These are phyloP conservation scores for Chlorella sp. DNA, from an alignment of 139 green algal species.

Conservation along the genomic window DNA sequence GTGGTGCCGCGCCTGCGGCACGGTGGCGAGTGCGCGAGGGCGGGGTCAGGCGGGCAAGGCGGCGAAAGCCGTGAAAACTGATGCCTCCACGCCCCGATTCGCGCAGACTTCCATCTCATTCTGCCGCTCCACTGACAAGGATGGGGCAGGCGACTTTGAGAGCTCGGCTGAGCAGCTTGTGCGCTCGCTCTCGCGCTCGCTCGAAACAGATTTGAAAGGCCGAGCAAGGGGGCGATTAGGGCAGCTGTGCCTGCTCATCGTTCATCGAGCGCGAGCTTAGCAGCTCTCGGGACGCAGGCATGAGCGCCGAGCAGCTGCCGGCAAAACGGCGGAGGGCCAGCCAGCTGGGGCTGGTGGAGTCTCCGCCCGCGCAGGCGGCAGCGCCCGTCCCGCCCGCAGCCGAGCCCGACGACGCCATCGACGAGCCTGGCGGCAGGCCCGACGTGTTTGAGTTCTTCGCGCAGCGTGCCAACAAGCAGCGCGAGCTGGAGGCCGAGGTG, in stretches of 20 bases:
- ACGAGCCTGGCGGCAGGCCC: background rate
- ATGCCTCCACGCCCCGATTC: no score
- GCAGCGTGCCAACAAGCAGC: conserved; percentile 8
- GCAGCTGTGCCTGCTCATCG: no score
- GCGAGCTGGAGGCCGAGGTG: conserved; percentile 27
- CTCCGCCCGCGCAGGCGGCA: background rate
- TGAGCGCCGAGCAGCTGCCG: conserved; percentile 5
- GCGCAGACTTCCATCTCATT: no score
- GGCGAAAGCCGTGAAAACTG: no score
- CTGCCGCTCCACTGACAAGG: no score
- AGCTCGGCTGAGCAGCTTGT: no score
- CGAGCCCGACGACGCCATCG: background rate
- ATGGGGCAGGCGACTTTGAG: no score
- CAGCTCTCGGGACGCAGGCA: background rate
- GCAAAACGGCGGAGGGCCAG: conserved; percentile 19
- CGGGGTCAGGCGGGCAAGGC: no score
- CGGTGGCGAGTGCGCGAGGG: background rate
- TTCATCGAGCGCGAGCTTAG: no score
- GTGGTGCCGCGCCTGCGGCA: conserved; percentile 17
- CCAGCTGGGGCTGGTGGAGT: conserved; percentile 20
- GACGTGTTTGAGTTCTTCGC: conserved; percentile 38
- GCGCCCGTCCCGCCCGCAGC: background rate
- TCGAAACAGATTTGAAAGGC: background rate
- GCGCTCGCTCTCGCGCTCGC: no score
- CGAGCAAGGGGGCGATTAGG: no score